These are phyloP conservation scores for Phoma herbarum DNA, from an alignment of 2,329 filamentous ascomycete species.

Conservation along the genomic window DNA sequence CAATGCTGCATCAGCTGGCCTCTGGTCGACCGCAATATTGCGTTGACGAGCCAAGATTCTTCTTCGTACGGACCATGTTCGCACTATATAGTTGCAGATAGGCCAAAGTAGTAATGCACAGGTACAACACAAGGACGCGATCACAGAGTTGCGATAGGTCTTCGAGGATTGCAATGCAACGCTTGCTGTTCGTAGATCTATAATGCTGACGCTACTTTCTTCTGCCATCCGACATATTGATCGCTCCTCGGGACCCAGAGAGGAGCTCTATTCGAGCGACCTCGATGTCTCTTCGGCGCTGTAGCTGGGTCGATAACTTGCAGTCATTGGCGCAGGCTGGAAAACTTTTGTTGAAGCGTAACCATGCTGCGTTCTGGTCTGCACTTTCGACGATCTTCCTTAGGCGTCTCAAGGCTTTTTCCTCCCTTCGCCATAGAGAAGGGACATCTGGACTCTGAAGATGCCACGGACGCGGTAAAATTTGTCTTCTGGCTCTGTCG, in stretches of 20 bases:
- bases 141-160: neutral
- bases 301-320: neutral
- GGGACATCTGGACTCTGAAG: too few species aligned
- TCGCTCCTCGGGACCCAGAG: neutral
- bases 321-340: neutral
- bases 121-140: neutral
- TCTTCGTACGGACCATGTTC: too few species aligned
- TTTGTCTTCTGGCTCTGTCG: too few species aligned
- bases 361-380: too few species aligned
- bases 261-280: too few species aligned
- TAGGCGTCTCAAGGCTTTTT: too few species aligned
- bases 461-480: too few species aligned
- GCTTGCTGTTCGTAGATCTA: neutral
- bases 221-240: neutral
- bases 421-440: too few species aligned
- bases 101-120: neutral
- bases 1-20: neutral
- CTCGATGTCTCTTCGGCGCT: neutral
- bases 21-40: neutral
- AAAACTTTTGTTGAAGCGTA: neutral
- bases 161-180: neutral
- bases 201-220: neutral
- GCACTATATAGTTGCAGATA: too few species aligned
- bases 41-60: too few species aligned
- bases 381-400: too few species aligned